These are phyloP conservation scores for Crepidotus variabilis DNA, from an alignment of 768 basidiomycete species.

Conservation along the genomic window DNA sequence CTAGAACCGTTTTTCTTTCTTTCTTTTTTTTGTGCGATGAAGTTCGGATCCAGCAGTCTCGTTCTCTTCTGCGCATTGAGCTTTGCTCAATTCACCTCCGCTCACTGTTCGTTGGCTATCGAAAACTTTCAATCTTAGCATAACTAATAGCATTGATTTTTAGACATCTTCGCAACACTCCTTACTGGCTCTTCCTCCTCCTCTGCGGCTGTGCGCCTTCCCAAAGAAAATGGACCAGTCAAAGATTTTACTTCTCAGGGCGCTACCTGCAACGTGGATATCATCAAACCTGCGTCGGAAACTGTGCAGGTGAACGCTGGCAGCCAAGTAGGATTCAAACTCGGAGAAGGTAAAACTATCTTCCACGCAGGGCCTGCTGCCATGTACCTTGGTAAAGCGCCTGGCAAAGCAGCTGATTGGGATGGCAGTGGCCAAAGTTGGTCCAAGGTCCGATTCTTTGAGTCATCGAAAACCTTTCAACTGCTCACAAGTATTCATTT, in stretches of 20 bases:
- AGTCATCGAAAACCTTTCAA: not conserved
- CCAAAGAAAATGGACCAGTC: conserved; percentile 31
- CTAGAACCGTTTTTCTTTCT: not conserved
- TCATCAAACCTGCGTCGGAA: conserved; percentile 26
- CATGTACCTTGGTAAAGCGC: conserved; percentile 47
- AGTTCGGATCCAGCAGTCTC: not conserved
- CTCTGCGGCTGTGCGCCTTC: conserved; percentile 27
- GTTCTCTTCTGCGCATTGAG: not conserved
- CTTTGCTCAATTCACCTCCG: not conserved
- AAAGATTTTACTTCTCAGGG: conserved; percentile 24
- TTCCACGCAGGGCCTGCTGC: conserved; percentile 43
- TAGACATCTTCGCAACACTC: conserved; percentile 30
- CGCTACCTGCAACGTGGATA: conserved; percentile 33
- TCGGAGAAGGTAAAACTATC: conserved; percentile 30
- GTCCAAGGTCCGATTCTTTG: conserved; percentile 37
- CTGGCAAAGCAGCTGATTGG: conserved; percentile 35
- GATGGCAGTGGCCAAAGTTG: conserved; percentile 46
- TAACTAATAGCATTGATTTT: not conserved
- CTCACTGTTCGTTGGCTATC: conserved; percentile 1
- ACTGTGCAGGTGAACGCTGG: conserved; percentile 37
- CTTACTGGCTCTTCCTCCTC: conserved; percentile 25
- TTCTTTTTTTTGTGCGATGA: not conserved
- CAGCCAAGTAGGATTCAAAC: conserved; percentile 34
- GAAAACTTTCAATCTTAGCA: not conserved
- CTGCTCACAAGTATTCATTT: not conserved